Base-by-base conservation (phyloP, 306 rosid genomes). In the Trichosanthes truncata region DNA sequence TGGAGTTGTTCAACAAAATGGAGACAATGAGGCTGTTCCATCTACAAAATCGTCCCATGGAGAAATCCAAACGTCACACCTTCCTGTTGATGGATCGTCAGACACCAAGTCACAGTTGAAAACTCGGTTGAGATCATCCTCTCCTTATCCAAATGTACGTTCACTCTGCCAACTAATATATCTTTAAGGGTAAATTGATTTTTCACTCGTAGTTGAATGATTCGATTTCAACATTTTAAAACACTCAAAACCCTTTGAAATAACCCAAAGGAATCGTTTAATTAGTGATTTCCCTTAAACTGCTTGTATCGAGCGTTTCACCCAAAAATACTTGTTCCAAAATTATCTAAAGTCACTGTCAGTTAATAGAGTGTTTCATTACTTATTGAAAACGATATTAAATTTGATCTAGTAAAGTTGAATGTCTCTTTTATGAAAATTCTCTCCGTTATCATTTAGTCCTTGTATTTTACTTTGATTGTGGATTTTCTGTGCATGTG, bases 91-190 rank as follows among this genome's bases (percentile, higher is more conserved):
- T 82, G 87, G 81, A 73, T 72, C 89, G 40, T 56, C 60, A 20
- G 86, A 84, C 36, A 75, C 89, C 21, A 15, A 48, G 46, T 71
- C 88, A 45, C 81, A 65, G 11, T 60, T 82, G 73, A 91, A 84
- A 87, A 82, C 51, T 56, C 74, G 63, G 72, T 78, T 85, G 10
- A 82, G 79, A 78, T 78, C 83, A 63, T 89, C 88, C 65, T 90
- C 86, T 83, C 97, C 97, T 36, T 87, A 87, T 71, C 92, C 96
- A 61, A 91, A 81, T 73, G 97, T 91, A 88, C 67, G 93, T 83
- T 83, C 77, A 63, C 68, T 77, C 77, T 76, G 78, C 40, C 80
- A 21, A 31, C 59, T 31, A 14, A 31, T 29, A 10, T 57, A 57
- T 21, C 31, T 55, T n/a, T 7, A 57, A 0, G 63, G 63, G 11